Percentiles rank a stretch among this genome's conserved stretches.
Evolutionary conservation across 2,329 filamentous ascomycete genomes (phyloP).

Genomic region (Diaporthe sp.): DNA sequence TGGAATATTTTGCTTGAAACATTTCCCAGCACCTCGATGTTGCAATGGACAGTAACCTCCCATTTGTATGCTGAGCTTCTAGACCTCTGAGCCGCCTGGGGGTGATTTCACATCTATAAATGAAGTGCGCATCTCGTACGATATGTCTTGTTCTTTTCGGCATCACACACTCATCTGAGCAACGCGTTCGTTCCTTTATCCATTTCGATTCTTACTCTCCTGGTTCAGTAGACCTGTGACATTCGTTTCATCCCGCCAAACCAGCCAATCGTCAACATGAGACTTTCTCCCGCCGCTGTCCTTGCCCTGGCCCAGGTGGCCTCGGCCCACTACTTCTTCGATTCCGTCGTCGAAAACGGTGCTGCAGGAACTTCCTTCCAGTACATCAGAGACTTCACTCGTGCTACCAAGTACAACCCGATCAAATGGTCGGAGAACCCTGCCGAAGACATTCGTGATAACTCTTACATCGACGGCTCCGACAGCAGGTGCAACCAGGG

Average conservation of each 20-base stretch:
- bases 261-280: neutral
- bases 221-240: neutral
- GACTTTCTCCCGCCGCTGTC: neutral
- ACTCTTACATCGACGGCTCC: constrained; percentile 3
- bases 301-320: neutral
- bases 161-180: neutral
- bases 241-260: neutral
- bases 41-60: too few relatives aligned
- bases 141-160: neutral
- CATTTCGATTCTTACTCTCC: too few relatives aligned
- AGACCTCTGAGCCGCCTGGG: neutral
- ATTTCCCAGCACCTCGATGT: too few relatives aligned
- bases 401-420: constrained; percentile 4
- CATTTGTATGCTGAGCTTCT: neutral
- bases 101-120: neutral
- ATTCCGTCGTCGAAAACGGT: neutral
- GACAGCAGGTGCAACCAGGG: constrained; percentile 4
- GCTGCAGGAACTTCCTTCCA: neutral
- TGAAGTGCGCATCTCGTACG: neutral
- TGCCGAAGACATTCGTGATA: neutral
- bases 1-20: too few relatives aligned
- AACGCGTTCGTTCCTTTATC: neutral
- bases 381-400: constrained; percentile 3
- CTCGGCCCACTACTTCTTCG: constrained; percentile 16
- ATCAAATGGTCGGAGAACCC: neutral